These are phyloP conservation scores for Musa balbisiana DNA, from an alignment of 202 grass and related monocot genomes.

Conservation along the genomic window DNA sequence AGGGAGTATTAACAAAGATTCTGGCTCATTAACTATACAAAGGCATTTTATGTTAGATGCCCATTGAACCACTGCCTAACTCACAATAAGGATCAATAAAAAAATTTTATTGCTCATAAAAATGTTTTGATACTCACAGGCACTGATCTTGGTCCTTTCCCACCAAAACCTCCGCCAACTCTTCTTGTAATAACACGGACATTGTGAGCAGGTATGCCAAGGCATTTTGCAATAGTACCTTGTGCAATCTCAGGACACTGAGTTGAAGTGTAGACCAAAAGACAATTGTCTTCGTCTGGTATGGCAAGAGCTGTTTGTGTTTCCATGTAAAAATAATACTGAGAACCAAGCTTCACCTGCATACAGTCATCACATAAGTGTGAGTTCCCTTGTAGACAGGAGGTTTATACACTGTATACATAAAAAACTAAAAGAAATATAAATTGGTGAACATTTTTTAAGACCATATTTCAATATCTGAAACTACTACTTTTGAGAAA, in stretches of 20 bases:
- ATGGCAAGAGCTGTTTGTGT: slow-evolving; percentile 77
- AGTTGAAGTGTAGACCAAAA: slow-evolving; percentile 74
- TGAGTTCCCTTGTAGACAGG: too few relatives aligned
- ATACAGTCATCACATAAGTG: slow-evolving; percentile 12
- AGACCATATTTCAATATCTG: too few relatives aligned
- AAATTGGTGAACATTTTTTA: too few relatives aligned
- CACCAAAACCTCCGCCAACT: slow-evolving; percentile 94
- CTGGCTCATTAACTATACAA: too few relatives aligned
- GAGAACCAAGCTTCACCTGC: slow-evolving; percentile 71
- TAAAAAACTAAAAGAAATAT: too few relatives aligned
- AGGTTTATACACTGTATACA: too few relatives aligned
- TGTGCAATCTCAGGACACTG: slow-evolving; percentile 63
- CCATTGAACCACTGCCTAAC: too few relatives aligned
- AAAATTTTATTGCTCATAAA: slow-evolving; percentile 6
- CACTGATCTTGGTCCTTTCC: slow-evolving; percentile 73
- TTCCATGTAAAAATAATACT: slow-evolving; percentile 97
- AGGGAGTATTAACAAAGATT: too few relatives aligned
- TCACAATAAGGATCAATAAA: too few relatives aligned
- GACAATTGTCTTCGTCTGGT: slow-evolving; percentile 87
- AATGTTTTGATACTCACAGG: slow-evolving; percentile 40
- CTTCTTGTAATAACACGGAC: slow-evolving; percentile 85
- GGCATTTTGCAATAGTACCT: slow-evolving; percentile 60
- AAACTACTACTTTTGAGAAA: too few relatives aligned
- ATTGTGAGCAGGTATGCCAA: slow-evolving; percentile 71
- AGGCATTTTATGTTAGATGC: too few relatives aligned